A percentile compares a stretch with the other conserved stretches of the same genome.
Conservation (phyloP, 179 eudicot genomes). For the Patellifolia procumbens region DNA sequence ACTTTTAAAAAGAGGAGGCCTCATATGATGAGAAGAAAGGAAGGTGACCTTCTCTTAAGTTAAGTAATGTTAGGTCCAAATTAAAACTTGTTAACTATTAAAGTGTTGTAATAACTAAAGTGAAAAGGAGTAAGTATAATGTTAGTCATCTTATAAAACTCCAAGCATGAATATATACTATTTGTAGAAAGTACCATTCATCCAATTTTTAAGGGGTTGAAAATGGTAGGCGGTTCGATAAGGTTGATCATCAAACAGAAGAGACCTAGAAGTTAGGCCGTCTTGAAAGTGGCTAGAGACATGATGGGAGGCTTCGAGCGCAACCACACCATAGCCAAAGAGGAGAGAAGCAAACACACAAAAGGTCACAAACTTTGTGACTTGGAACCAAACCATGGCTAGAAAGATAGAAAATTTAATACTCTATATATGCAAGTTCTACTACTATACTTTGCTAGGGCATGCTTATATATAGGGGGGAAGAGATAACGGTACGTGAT, state of each 20-base stretch:
- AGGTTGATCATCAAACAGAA: conserved; percentile 27
- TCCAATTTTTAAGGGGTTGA: conserved; percentile 49
- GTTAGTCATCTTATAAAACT: too few relatives aligned
- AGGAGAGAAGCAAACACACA: conserved; percentile 3
- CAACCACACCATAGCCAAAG: conserved; percentile 22
- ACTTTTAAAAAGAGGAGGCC: too few relatives aligned
- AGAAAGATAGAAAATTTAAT: too few relatives aligned
- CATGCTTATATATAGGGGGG: neutral
- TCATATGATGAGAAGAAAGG: too few relatives aligned
- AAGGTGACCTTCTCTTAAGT: too few relatives aligned
- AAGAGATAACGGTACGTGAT: neutral
- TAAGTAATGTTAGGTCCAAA: too few relatives aligned
- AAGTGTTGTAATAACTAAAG: too few relatives aligned
- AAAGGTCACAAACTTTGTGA: neutral
- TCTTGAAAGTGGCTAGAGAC: conserved; percentile 24
- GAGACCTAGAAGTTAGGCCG: neutral
- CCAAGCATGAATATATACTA: neutral
- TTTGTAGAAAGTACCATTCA: conserved; percentile 39
- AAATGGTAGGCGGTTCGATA: conserved; percentile 51
- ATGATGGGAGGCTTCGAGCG: conserved; percentile 38
- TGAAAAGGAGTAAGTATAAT: too few relatives aligned
- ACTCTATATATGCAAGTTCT: neutral
- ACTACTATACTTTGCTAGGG: neutral
- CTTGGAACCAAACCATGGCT: neutral
- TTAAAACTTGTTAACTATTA: too few relatives aligned